phyloP scores from a whole-genome alignment of 768 basidiomycete species.

The Cyathus striatus region DNA sequence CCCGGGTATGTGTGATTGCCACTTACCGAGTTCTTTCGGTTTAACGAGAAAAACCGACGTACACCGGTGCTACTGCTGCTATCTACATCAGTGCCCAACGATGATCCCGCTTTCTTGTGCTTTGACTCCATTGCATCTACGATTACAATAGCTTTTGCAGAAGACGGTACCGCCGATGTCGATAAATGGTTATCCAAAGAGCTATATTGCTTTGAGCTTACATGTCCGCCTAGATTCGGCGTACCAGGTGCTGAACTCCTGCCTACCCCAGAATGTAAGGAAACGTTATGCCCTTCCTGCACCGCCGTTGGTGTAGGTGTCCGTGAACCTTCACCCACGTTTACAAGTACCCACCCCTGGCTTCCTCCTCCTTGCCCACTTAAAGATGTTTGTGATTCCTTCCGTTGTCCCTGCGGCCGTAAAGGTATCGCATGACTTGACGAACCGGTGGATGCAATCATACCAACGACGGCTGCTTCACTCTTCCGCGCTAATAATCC shows the following conservation, averaged over 20 bases:
- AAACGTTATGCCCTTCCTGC: too few species aligned
- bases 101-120: conserved; percentile 24
- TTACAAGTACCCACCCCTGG: conserved; percentile 64
- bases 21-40: conserved; percentile 33
- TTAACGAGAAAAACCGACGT: conserved; percentile 33
- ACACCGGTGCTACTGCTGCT: conserved; percentile 11
- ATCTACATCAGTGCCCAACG: conserved; percentile 4
- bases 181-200: too few species aligned
- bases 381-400: conserved; percentile 10
- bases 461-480: conserved; percentile 55
- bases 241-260: neutral
- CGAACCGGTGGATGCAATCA: conserved; percentile 32
- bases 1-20: too few species aligned
- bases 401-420: conserved; percentile 17
- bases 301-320: conserved; percentile 31
- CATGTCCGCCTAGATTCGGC: neutral
- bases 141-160: conserved; percentile 61
- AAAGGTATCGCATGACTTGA: conserved; percentile 11
- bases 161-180: conserved; percentile 20
- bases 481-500: conserved; percentile 48
- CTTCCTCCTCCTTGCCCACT: conserved; percentile 41
- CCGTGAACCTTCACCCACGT: conserved; percentile 38
- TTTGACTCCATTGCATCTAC: conserved; percentile 54
- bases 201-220: neutral
- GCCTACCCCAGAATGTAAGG: neutral